These are phyloP conservation scores for Phialemonium atrogriseum DNA, from an alignment of 2,329 filamentous ascomycete genomes.

Conservation along the genomic window DNA sequence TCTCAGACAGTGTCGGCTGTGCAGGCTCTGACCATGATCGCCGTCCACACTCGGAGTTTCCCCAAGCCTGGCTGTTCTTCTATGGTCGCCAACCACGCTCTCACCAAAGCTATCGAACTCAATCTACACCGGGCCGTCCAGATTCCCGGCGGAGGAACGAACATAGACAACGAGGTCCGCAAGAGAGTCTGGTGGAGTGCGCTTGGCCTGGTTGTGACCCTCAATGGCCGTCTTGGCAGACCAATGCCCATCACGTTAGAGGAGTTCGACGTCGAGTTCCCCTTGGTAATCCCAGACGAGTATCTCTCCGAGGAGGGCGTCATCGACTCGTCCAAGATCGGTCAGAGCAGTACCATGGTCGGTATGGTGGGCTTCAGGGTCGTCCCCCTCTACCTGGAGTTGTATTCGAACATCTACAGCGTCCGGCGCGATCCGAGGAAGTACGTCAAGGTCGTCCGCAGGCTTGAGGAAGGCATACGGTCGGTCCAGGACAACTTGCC, in stretches of 20 bases:
- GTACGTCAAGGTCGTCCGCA: constrained; percentile 55
- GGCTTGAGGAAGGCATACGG: constrained; percentile 58
- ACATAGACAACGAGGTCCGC: constrained; percentile 65
- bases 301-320: constrained; percentile 57
- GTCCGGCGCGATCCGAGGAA: constrained; percentile 52
- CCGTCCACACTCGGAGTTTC: constrained; percentile 65
- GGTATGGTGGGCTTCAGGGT: constrained; percentile 60
- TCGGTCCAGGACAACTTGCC: constrained; percentile 49
- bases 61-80: constrained; percentile 71
- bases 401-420: constrained; percentile 71
- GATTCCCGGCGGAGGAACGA: constrained; percentile 33
- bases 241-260: constrained; percentile 67
- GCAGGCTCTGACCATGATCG: constrained; percentile 66
- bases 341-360: constrained; percentile 59
- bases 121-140: constrained; percentile 67
- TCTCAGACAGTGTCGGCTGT: constrained; percentile 58
- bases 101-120: constrained; percentile 64
- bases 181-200: constrained; percentile 74
- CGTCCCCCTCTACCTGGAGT: constrained; percentile 59
- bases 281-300: constrained; percentile 63
- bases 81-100: constrained; percentile 55
- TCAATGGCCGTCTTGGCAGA: constrained; percentile 67
- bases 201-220: constrained; percentile 55
- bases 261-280: constrained; percentile 73
- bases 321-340: constrained; percentile 38